Base-by-base conservation (phyloP, 495 filamentous ascomycete species). In the Penicillium macrosclerotiorum region DNA sequence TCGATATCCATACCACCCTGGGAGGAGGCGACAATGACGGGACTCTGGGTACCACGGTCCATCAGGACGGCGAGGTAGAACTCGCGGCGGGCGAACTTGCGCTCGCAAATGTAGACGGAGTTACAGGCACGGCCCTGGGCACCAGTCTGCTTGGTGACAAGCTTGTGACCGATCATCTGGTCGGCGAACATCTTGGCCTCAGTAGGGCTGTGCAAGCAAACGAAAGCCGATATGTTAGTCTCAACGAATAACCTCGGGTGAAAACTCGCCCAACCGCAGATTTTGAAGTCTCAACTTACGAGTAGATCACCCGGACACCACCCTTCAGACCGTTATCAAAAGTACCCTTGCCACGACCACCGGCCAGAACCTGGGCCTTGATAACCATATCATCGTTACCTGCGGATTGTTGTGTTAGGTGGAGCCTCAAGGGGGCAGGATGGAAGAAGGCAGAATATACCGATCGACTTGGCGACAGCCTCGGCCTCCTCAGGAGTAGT, bases 1-100 rank as follows among this genome's bases (percentile, higher is more conserved):
- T 98, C 93, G 53, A 98, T 98, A 64, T 97, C 93, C 89, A 98
- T 94, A 63, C 93, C 93, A 71, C 93, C 93, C 68, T 97, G 93
- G 20, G 92, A 96, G 29, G 92, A 96, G 55, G 94, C 88, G 25
- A 98, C 89, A 57, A 98, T 96, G 65, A 97, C 88, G 49, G 93
- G 94, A 48, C 81, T 80, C 76, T 96, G 93, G 13, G 88, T 85
- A 55, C 76, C 79, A 52, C 93, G 90, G 77, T 98, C 93, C 92
- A 98, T 96, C 52, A 98, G 82, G 50, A 98, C 81, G 56, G 93
- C 93, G 14, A 98, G 84, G 76, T 98, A 98, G 81, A 97, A 98
- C 75, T 98, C 93, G 60, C 94, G 85, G 49, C 93, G 90, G 56
- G 93, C 93, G 59, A 97, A 98, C 78, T 98, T 98, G 78, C 93